Evolutionary conservation across 805 yeast species (phyloP).

Genomic region (Barnettozyma siamensis): DNA sequence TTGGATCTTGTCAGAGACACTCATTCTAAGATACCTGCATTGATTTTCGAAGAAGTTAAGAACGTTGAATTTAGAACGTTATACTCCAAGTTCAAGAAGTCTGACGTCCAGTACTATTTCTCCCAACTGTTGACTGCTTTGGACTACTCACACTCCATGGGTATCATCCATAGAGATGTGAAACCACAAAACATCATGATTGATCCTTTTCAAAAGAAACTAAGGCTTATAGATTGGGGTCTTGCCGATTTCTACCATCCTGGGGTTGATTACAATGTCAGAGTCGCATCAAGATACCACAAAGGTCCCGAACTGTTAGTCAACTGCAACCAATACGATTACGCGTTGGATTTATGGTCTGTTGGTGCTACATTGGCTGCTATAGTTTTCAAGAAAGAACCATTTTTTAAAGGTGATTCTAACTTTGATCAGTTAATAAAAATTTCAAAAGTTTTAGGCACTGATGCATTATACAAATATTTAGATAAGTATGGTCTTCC

Average conservation of each 20-base stretch:
- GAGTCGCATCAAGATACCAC: slow-evolving; percentile 90
- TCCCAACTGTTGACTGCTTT: slow-evolving; percentile 75
- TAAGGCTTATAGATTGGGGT: slow-evolving; percentile 93
- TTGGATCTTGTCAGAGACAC: slow-evolving; percentile 80
- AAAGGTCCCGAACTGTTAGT: slow-evolving; percentile 91
- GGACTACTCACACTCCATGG: slow-evolving; percentile 90
- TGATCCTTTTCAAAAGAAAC: slow-evolving; percentile 63
- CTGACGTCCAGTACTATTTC: slow-evolving; percentile 79
- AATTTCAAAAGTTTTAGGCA: slow-evolving; percentile 82
- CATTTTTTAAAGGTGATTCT: slow-evolving; percentile 87
- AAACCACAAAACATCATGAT: slow-evolving; percentile 96
- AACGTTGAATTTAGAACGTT: slow-evolving; percentile 78
- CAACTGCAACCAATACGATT: slow-evolving; percentile 83
- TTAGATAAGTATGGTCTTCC: slow-evolving; percentile 64
- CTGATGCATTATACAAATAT: slow-evolving; percentile 69
- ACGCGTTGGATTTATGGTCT: slow-evolving; percentile 90
- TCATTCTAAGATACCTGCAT: slow-evolving; percentile 75
- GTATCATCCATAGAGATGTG: slow-evolving; percentile 93
- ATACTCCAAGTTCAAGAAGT: slow-evolving; percentile 70
- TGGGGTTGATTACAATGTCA: slow-evolving; percentile 82
- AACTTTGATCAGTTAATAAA: slow-evolving; percentile 89
- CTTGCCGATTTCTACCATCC: slow-evolving; percentile 91
- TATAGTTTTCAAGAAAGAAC: slow-evolving; percentile 83
- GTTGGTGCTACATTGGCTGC: slow-evolving; percentile 92
- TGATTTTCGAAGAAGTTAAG: slow-evolving; percentile 78